Evolutionary conservation across 2,329 filamentous ascomycete genomes (phyloP).

Genomic region (Pseudopyricularia cyperi): DNA sequence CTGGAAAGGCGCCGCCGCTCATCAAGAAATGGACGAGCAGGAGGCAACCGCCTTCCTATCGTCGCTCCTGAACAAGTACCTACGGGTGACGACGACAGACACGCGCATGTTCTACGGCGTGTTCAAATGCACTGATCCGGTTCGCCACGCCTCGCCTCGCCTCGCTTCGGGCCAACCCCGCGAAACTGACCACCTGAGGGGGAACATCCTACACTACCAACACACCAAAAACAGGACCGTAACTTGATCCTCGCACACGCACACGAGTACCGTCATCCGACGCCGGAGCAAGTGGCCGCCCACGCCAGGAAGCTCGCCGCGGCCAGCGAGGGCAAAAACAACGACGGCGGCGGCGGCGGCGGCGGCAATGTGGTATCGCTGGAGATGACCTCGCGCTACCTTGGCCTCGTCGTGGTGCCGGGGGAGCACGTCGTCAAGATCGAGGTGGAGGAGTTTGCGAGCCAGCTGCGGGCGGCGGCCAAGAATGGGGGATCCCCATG

Average conservation of each 20-base stretch:
- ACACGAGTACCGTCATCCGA: constrained; percentile 78
- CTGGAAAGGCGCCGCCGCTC: not conserved
- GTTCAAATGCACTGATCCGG: constrained; percentile 91
- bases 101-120: constrained; percentile 77
- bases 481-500: not conserved
- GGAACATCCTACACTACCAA: no score
- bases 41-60: constrained; percentile 30
- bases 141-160: constrained; percentile 33
- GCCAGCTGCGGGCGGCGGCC: constrained; percentile 27
- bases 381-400: constrained; percentile 71
- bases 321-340: constrained; percentile 11
- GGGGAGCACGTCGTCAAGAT: constrained; percentile 77
- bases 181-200: no score
- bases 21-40: not conserved
- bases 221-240: constrained; percentile 64
- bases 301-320: constrained; percentile 18
- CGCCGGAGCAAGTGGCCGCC: constrained; percentile 29
- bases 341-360: constrained; percentile 19
- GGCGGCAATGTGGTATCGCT: constrained; percentile 35
- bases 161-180: no score
- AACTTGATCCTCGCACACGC: constrained; percentile 80
- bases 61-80: constrained; percentile 61
- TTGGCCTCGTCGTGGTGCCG: constrained; percentile 83
- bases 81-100: constrained; percentile 72
- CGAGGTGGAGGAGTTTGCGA: constrained; percentile 67